Evolutionary conservation across 257 asterid genomes (phyloP), one percentile per base, ranked within the genome.

Genomic region (Voacanga thouarsii): DNA sequence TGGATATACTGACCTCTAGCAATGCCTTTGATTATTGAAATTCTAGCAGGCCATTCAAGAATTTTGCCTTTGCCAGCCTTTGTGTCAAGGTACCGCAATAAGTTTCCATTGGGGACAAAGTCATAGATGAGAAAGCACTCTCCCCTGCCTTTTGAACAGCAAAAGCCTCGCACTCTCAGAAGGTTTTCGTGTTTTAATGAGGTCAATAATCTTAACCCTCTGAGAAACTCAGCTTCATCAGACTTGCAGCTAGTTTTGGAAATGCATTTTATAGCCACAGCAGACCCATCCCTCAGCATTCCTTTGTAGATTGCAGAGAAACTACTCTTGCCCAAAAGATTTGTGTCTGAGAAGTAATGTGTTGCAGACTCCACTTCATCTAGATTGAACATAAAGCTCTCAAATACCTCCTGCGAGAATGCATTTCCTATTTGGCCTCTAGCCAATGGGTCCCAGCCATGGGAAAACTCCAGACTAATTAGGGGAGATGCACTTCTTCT

Each of bases 341-440:
- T 96, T 76, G 57, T 67, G 59, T 90, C 99, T 0, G 97, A 96
- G 85, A 96, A 96, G 81, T 93, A 81, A 72, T 89, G 93, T 4
- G 97, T 96, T 5, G 99, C 98, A 10, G 94, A 89, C 84, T 96
- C 98, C 7, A 96, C 91, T 82, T 93, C 99, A 12, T 96, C 98
- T 85, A 93, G 82, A 83, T 93, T 96, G 85, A 82, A 89, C 91
- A 85, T 87, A 67, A 84, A 93, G 89, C 96, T 90, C 82, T 93
- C 97, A 1, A 96, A 85, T 43, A 88, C 88, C 78, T 96, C 98
- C 75, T 88, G 95, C 0, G 99, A 95, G 80, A 91, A 89, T 77
- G 89, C 89, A 84, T 79, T 89, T 28, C 81, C 83, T 56, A 80
- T 87, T 66, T 77, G 87, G 51, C 90, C 85, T 82, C 94, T 93